Conservation (phyloP, 805 yeast species). For the Ogataea pini region DNA sequence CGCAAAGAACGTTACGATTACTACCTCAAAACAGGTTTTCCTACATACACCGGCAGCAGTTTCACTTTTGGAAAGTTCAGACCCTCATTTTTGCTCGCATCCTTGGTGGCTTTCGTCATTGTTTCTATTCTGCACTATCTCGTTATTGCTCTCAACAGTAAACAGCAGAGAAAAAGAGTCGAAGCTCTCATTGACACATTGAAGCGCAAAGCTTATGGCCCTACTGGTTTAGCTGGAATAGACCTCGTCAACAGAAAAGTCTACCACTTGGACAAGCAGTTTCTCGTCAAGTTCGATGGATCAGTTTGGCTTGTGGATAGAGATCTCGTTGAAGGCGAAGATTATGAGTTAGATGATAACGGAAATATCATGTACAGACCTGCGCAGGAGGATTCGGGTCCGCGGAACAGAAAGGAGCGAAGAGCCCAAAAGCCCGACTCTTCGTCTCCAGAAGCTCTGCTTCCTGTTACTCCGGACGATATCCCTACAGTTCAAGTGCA, state of each 20-base stretch:
- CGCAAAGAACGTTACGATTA: constrained; percentile 78
- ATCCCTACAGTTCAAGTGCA: constrained; percentile 46
- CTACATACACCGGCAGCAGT: constrained; percentile 69
- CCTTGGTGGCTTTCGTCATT: constrained; percentile 50
- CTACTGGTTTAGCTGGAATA: constrained; percentile 18
- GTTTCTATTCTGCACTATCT: constrained; percentile 60
- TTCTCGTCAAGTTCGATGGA: constrained; percentile 59
- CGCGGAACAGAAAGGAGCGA: constrained; percentile 21
- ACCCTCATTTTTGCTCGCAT: constrained; percentile 59
- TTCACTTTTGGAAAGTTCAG: constrained; percentile 66
- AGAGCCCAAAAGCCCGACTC: constrained; percentile 14
- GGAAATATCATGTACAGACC: constrained; percentile 20
- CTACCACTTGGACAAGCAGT: constrained; percentile 46
- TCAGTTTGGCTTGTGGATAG: constrained; percentile 53
- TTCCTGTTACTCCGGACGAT: constrained; percentile 48
- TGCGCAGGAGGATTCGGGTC: constrained; percentile 10
- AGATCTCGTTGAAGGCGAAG: constrained; percentile 30
- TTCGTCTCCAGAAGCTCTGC: constrained; percentile 37
- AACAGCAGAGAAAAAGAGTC: constrained; percentile 59
- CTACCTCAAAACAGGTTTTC: constrained; percentile 82
- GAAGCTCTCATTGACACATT: constrained; percentile 48
- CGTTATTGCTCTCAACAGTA: constrained; percentile 52
- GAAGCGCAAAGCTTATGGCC: constrained; percentile 56
- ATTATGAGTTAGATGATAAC: constrained; percentile 24
- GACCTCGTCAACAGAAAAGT: constrained; percentile 51